A percentile compares a stretch with the other conserved stretches of the same genome.
phyloP scores from a whole-genome alignment of 306 rosid species.

The Ochetophila trinervis region DNA sequence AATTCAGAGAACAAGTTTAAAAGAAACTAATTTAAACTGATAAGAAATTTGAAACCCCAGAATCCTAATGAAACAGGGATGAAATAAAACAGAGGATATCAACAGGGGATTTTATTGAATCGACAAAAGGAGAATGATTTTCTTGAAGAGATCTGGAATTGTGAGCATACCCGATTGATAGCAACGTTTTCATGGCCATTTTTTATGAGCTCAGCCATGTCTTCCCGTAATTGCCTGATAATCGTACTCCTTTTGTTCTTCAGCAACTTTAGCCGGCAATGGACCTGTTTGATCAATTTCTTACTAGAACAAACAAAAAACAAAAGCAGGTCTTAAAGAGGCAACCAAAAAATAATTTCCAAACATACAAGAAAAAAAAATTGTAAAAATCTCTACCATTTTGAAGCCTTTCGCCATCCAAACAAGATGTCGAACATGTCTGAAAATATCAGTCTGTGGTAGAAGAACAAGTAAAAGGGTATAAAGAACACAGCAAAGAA shows the following conservation, averaged over 20 bases:
- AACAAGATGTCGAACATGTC: slow-evolving; percentile 69
- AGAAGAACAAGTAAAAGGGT: background rate
- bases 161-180: slow-evolving; percentile 42
- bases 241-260: slow-evolving; percentile 58
- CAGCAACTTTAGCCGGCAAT: slow-evolving; percentile 54
- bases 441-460: slow-evolving; percentile 3
- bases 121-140: background rate
- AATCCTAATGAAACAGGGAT: too few relatives aligned
- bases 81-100: background rate
- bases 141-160: background rate
- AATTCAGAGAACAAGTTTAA: too few relatives aligned
- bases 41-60: background rate
- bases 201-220: slow-evolving; percentile 47
- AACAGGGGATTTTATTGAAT: background rate
- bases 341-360: background rate
- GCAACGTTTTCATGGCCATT: slow-evolving; percentile 55
- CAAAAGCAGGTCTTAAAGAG: background rate
- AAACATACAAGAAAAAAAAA: background rate
- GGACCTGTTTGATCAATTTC: slow-evolving; percentile 45
- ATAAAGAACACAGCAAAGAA: background rate
- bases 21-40: background rate
- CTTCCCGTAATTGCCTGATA: slow-evolving; percentile 49
- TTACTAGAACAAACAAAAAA: slow-evolving; percentile 43
- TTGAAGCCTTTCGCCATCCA: slow-evolving; percentile 87
- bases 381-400: slow-evolving; percentile 48